Base-by-base conservation (phyloP, 2,329 filamentous ascomycete genomes). In the Graphilbum sp. region DNA sequence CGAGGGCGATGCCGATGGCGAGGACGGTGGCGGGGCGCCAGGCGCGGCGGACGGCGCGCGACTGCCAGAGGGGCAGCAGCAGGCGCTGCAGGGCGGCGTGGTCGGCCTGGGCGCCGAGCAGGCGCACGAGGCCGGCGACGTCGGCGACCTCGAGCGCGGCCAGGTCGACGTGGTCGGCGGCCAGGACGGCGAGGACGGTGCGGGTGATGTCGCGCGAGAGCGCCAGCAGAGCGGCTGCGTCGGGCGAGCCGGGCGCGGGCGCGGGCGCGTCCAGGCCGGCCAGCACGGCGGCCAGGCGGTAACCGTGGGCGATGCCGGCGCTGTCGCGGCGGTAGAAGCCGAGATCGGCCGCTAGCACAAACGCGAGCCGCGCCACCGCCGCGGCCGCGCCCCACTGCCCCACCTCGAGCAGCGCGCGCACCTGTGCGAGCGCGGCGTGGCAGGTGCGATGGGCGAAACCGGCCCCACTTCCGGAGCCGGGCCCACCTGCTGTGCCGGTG, bases 91-190 rank as follows among this genome's bases (percentile, higher is more conserved):
- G 57, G 36, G 65, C 62, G 17, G 51, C 49, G 41, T 57, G 64
- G 46, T 67, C 63, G 40, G 55, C 48, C 41, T 67, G 63, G 19
- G 61, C 58, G 23, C 64, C 65, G 2, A 70, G 54, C 4, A 69
- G 52, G 10, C 56, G 56, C 21, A 66, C 54, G 2, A 68, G 52
- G 8, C 59, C 58, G 16, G 58, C 57, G 1, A 69, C 50, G 29
- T 67, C 63, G 24, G 58, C 53, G 37, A 64, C 57, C 17, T 54
- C 53, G 15, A 69, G 46, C 10, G 57, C 54, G 13, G 58, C 50
- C 31, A 67, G 55, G 41, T 66, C 59, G 32, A 69, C 56, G 16
- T 64, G 52, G 16, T 56, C 49, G 4, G 57, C 53, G 34, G 52
- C 54, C 44, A 64, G 60, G 8, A 59, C 59, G 8, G 50, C 46